These are phyloP conservation scores for Gossypium lobatum DNA, from an alignment of 441 rosid species.

Conservation along the genomic window DNA sequence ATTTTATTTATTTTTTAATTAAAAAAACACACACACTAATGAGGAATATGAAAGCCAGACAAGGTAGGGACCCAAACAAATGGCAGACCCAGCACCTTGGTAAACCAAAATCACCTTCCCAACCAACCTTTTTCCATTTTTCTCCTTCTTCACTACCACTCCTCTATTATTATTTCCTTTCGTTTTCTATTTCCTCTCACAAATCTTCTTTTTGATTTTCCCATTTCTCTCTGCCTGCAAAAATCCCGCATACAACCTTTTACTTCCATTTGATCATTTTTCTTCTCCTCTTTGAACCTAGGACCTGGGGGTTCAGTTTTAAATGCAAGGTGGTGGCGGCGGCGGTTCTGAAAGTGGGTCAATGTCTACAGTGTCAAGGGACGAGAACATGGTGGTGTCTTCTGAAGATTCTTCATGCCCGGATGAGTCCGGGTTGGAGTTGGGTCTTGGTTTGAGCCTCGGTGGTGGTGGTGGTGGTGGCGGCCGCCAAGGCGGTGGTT, in stretches of 20 bases:
- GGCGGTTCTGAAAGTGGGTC: conserved; percentile 32
- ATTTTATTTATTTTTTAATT: too few relatives aligned
- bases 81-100: too few relatives aligned
- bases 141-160: too few relatives aligned
- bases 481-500: conserved; percentile 11
- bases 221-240: conserved; percentile 14
- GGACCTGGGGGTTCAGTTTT: not conserved
- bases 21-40: too few relatives aligned
- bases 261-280: not conserved
- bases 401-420: conserved; percentile 77
- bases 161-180: too few relatives aligned
- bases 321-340: conserved; percentile 28
- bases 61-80: too few relatives aligned
- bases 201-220: not conserved
- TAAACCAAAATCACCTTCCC: too few relatives aligned
- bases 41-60: too few relatives aligned
- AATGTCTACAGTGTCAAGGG: conserved; percentile 56
- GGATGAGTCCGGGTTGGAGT: conserved; percentile 48
- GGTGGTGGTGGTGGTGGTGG: conserved; percentile 21
- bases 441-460: conserved; percentile 64
- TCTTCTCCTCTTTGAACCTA: not conserved
- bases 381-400: conserved; percentile 49
- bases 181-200: too few relatives aligned
- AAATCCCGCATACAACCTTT: conserved; percentile 17
- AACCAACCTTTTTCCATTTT: too few relatives aligned